These are phyloP conservation scores for Stereocaulon alpinum DNA, from an alignment of 495 filamentous ascomycete genomes.

Conservation along the genomic window DNA sequence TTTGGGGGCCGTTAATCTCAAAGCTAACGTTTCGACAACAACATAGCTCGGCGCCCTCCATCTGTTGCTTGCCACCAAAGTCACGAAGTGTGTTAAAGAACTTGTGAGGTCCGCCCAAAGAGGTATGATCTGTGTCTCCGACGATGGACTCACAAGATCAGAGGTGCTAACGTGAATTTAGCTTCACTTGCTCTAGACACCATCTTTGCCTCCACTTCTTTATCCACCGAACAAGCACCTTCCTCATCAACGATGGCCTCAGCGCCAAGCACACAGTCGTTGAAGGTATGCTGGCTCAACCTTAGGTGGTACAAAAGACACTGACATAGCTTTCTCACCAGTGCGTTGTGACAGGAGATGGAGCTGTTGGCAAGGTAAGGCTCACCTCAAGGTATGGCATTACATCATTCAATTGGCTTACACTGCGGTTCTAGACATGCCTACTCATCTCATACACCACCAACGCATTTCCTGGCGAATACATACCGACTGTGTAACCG, in stretches of 20 bases:
- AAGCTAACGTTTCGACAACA: not conserved
- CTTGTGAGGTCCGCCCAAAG: no score
- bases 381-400: constrained; percentile 1
- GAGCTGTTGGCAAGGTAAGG: constrained; percentile 93
- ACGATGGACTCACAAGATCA: not conserved
- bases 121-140: not conserved
- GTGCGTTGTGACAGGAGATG: constrained; percentile 98
- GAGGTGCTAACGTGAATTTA: not conserved
- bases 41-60: no score
- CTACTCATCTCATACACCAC: constrained; percentile 98
- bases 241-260: constrained; percentile 41
- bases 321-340: constrained; percentile 32
- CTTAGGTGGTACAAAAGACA: constrained; percentile 6
- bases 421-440: constrained; percentile 61
- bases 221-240: no score
- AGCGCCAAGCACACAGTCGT: constrained; percentile 58
- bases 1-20: not conserved
- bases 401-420: constrained; percentile 9
- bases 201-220: no score
- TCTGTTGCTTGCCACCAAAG: no score
- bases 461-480: constrained; percentile 97
- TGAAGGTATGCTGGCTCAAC: constrained; percentile 48
- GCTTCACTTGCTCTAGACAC: not conserved
- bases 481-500: constrained; percentile 96
- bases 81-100: no score